phyloP scores from a whole-genome alignment of 495 filamentous ascomycete genomes.

The Penicillium longicatenatum region DNA sequence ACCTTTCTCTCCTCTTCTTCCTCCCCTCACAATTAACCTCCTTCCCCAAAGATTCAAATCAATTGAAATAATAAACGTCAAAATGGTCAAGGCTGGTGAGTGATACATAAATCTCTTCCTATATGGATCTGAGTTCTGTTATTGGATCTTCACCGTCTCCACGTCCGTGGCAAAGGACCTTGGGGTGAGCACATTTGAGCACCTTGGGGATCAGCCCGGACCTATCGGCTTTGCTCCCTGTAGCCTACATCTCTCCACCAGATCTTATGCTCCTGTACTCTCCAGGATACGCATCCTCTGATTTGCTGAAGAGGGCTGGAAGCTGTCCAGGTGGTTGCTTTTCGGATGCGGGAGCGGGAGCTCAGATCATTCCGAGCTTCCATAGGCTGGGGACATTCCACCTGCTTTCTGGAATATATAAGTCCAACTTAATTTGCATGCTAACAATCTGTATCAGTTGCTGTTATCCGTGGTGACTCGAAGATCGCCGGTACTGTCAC shows the following conservation, averaged over 20 bases:
- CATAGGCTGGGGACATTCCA: slow-evolving; percentile 1
- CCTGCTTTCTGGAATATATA: slow-evolving; percentile 13
- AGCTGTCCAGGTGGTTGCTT: slow-evolving; percentile 11
- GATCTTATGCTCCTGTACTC: background rate
- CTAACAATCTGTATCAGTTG: slow-evolving; percentile 59
- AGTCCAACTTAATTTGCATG: background rate
- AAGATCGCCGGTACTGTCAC: slow-evolving; percentile 88
- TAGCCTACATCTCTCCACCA: slow-evolving; percentile 7
- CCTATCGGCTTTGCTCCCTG: slow-evolving; percentile 38
- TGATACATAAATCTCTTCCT: slow-evolving; percentile 17
- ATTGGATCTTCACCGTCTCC: slow-evolving; percentile 28
- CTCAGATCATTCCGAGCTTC: background rate
- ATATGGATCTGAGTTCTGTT: slow-evolving; percentile 9
- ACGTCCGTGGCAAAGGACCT: slow-evolving; percentile 41
- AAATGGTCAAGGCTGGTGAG: slow-evolving; percentile 96
- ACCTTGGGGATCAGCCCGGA: slow-evolving; percentile 40
- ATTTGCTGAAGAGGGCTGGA: background rate
- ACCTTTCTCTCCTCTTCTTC: slow-evolving; percentile 16
- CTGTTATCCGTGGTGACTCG: slow-evolving; percentile 95
- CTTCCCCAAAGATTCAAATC: slow-evolving; percentile 16
- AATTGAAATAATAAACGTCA: slow-evolving; percentile 48
- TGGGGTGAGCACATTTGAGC: slow-evolving; percentile 58
- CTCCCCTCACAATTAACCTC: slow-evolving; percentile 12
- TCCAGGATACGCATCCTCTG: background rate
- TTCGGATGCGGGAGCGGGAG: slow-evolving; percentile 2